Conservation (phyloP, 2,329 filamentous ascomycete species). For the Talaromyces pinophilus region DNA sequence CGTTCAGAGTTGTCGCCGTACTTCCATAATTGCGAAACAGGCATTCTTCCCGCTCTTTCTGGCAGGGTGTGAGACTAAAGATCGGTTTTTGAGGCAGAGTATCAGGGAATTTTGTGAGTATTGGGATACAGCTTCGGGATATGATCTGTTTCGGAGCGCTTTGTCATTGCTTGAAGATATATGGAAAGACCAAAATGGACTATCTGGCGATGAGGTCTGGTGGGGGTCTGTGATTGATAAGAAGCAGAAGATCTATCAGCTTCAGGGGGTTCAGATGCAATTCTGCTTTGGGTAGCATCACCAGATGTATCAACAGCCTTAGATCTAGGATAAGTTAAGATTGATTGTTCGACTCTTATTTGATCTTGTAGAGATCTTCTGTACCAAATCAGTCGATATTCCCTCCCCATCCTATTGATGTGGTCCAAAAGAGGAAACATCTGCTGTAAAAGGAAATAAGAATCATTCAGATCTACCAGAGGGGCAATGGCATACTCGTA, state of each 20-base stretch:
- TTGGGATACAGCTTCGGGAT: conserved; percentile 1
- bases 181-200: conserved; percentile 4
- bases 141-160: conserved; percentile 10
- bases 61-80: conserved; percentile 16
- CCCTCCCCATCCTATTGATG: neutral
- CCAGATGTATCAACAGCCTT: neutral
- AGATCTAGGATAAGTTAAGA: no score
- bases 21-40: conserved; percentile 16
- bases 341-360: no score
- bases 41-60: conserved; percentile 13
- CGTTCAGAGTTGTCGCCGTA: conserved; percentile 16
- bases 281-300: neutral
- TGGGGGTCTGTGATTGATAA: conserved; percentile 16
- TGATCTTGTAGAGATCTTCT: neutral
- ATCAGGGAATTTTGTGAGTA: conserved; percentile 11
- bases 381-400: neutral
- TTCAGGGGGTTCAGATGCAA: neutral
- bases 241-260: neutral
- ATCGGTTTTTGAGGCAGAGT: neutral
- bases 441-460: neutral
- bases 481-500: neutral
- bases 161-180: conserved; percentile 9
- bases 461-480: neutral
- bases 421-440: neutral
- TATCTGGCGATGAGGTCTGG: neutral